Percentiles rank a stretch among this genome's conserved stretches.
phyloP scores from a whole-genome alignment of 805 yeast species.

The Middelhovenomyces tepae region DNA sequence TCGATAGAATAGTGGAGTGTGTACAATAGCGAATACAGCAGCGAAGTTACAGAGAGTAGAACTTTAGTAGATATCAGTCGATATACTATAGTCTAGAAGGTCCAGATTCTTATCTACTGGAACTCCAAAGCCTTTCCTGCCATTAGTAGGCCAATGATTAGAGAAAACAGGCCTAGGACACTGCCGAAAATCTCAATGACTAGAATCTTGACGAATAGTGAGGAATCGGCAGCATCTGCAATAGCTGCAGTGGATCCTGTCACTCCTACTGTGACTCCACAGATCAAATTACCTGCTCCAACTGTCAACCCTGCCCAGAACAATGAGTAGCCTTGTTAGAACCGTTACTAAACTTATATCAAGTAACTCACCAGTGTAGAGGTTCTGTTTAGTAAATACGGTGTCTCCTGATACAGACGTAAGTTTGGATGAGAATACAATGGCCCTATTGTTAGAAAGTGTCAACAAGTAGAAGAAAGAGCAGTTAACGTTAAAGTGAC shows the following conservation, averaged over 20 bases:
- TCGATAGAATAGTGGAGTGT: conserved; percentile 38
- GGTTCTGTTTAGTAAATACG: conserved; percentile 68
- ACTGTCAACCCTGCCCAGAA: conserved; percentile 99
- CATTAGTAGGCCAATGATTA: conserved; percentile 95
- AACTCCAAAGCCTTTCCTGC: conserved; percentile 92
- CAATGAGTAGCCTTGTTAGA: conserved; percentile 61
- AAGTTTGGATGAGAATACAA: conserved; percentile 89
- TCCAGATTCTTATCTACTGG: too few species aligned
- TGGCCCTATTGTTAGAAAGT: conserved; percentile 39
- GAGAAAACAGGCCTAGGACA: conserved; percentile 91
- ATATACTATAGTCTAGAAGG: too few species aligned
- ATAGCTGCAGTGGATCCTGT: conserved; percentile 99
- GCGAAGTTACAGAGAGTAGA: too few species aligned
- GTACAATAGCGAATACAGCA: too few species aligned
- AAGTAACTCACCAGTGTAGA: conserved; percentile 57
- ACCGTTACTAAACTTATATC: background rate
- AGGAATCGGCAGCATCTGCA: conserved; percentile 94
- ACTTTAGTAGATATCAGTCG: too few species aligned
- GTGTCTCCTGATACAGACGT: conserved; percentile 51
- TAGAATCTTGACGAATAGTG: conserved; percentile 88
- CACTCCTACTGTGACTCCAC: conserved; percentile 95
- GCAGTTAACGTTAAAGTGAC: too few species aligned
- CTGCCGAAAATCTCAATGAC: conserved; percentile 97
- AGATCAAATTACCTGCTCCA: conserved; percentile 83
- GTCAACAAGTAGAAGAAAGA: background rate